Conservation (phyloP, 2,329 filamentous ascomycete genomes). For the Claviceps maximensis region DNA sequence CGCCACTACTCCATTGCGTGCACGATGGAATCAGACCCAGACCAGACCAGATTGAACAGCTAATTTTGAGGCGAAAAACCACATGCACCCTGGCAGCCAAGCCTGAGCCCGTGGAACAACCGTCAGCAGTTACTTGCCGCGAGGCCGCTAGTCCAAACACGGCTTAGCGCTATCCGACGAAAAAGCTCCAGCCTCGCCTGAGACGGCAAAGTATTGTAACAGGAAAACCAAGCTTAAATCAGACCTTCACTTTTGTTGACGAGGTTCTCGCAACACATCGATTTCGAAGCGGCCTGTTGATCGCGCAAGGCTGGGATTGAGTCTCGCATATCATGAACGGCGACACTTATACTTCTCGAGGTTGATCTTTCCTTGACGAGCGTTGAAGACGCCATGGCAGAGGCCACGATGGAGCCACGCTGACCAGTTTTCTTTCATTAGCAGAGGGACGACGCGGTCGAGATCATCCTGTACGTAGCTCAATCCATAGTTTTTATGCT, state of each 20-base stretch:
- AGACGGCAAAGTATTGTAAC: slow-evolving; percentile 9
- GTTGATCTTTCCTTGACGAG: slow-evolving; percentile 15
- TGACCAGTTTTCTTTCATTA: slow-evolving; percentile 11
- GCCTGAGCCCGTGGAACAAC: not conserved
- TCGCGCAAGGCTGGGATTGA: slow-evolving; percentile 6
- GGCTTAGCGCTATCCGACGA: slow-evolving; percentile 19
- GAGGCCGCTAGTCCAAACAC: slow-evolving; percentile 11
- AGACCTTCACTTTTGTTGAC: slow-evolving; percentile 1
- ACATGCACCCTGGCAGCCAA: not conserved
- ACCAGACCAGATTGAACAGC: not conserved
- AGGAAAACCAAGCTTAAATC: slow-evolving; percentile 4
- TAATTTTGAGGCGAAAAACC: not conserved
- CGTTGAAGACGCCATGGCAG: not conserved
- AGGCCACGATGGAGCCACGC: no score
- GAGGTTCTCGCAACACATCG: slow-evolving; percentile 1
- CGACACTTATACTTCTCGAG: slow-evolving; percentile 65
- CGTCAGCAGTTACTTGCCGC: not conserved
- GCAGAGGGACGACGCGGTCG: slow-evolving; percentile 39
- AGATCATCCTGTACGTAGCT: slow-evolving; percentile 38
- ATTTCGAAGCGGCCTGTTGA: slow-evolving; percentile 4
- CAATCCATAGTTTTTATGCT: not conserved
- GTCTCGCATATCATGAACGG: slow-evolving; percentile 56
- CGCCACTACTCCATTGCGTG: not conserved
- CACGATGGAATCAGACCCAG: no score
- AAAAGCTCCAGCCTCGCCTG: slow-evolving; percentile 34